Evolutionary conservation across 192 early-diverging fungal genomes (phyloP).

Genomic region (Glomus cerebriforme): DNA sequence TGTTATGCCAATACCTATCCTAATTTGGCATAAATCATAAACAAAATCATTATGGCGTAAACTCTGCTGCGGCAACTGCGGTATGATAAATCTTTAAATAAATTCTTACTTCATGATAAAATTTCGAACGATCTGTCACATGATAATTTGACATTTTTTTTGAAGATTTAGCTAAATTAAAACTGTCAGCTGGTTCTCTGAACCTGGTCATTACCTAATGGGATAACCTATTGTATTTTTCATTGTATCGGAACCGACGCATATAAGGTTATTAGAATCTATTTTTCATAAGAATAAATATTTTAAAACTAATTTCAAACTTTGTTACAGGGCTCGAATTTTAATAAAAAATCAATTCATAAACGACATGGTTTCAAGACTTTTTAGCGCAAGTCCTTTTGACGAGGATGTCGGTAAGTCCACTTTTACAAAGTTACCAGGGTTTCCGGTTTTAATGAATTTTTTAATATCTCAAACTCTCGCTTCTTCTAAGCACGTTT

Average conservation of each 20-base stretch:
- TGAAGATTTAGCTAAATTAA: too few species aligned
- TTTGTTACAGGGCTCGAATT: neutral
- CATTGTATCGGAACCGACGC: neutral
- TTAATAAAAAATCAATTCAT: neutral
- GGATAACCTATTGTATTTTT: neutral
- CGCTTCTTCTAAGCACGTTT: neutral
- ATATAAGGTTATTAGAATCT: neutral
- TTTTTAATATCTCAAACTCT: neutral
- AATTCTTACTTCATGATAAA: too few species aligned
- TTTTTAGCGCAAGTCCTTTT: slow-evolving; percentile 37
- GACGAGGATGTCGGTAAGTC: slow-evolving; percentile 50
- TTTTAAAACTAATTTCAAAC: too few species aligned
- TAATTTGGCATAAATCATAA: too few species aligned
- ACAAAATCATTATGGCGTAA: too few species aligned
- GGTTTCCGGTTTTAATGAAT: neutral
- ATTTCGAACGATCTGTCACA: too few species aligned
- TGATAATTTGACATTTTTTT: too few species aligned
- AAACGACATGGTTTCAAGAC: slow-evolving; percentile 37
- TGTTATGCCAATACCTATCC: too few species aligned
- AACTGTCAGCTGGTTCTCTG: too few species aligned
- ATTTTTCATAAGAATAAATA: too few species aligned
- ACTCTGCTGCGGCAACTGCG: too few species aligned
- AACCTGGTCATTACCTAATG: neutral
- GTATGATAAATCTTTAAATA: too few species aligned
- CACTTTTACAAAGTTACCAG: neutral